Percentiles rank a stretch among this genome's conserved stretches.
Evolutionary conservation across 345 rosid genomes (phyloP).

Genomic region (Turritis glabra): DNA sequence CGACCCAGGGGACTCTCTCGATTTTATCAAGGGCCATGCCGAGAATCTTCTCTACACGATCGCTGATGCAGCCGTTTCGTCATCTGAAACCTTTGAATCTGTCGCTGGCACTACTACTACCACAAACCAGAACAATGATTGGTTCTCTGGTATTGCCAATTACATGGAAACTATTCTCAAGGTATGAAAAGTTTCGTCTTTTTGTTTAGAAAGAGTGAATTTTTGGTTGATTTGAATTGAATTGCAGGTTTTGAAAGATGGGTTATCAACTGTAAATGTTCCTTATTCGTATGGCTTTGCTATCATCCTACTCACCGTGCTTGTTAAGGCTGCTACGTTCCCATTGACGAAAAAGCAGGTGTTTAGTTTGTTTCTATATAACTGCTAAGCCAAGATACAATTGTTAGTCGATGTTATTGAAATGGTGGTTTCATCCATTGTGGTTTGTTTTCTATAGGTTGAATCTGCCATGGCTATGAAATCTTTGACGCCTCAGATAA

Average conservation of each 20-base stretch:
- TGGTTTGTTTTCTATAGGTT: conserved; percentile 51
- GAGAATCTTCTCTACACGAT: conserved; percentile 64
- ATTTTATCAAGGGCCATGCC: conserved; percentile 46
- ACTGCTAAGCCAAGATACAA: not conserved
- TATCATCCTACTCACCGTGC: conserved; percentile 78
- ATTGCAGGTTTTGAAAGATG: conserved; percentile 78
- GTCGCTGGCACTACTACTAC: conserved; percentile 32
- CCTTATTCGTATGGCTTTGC: conserved; percentile 95
- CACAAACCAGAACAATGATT: conserved; percentile 65
- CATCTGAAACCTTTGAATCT: conserved; percentile 47
- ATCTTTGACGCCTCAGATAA: conserved; percentile 85
- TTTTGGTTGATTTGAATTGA: conserved; percentile 8
- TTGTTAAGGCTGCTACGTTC: conserved; percentile 92
- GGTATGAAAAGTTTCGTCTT: conserved; percentile 39
- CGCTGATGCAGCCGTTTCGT: conserved; percentile 87
- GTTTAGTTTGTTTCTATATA: conserved; percentile 3
- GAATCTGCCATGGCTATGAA: conserved; percentile 97
- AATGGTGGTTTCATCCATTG: not conserved
- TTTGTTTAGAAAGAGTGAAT: not conserved
- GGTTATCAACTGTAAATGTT: conserved; percentile 69
- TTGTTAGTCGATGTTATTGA: not conserved
- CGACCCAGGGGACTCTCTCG: conserved; percentile 49
- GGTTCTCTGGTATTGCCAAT: conserved; percentile 87
- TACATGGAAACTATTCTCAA: conserved; percentile 81
- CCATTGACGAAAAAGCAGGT: conserved; percentile 98